phyloP scores from a whole-genome alignment of 352 stramenopile genomes.

The Phytophthora capsici region DNA sequence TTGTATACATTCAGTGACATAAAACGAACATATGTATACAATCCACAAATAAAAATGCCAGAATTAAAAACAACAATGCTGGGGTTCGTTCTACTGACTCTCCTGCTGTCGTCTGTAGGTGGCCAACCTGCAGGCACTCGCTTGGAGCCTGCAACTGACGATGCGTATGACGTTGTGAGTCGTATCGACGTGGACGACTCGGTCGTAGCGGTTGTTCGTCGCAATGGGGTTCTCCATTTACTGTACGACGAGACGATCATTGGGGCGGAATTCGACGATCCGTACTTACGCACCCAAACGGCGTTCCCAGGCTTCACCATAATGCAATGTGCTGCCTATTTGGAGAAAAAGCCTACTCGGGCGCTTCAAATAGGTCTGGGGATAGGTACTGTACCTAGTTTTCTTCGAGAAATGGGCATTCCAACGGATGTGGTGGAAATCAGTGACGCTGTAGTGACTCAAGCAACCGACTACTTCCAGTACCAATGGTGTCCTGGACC shows the following conservation, averaged over 20 bases:
- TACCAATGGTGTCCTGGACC: conserved; percentile 56
- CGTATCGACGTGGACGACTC: conserved; percentile 55
- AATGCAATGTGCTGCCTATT: conserved; percentile 76
- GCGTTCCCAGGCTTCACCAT: conserved; percentile 83
- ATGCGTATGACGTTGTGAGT: conserved; percentile 31
- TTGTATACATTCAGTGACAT: no score
- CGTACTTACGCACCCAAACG: conserved; percentile 60
- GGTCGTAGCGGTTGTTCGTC: conserved; percentile 64
- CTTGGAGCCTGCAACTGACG: conserved; percentile 16
- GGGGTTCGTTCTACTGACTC: conserved; percentile 1
- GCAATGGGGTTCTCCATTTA: conserved; percentile 58
- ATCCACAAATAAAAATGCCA: background rate
- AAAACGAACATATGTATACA: no score
- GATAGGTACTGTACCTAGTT: conserved; percentile 74
- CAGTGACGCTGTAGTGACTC: conserved; percentile 65
- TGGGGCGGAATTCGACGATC: conserved; percentile 77
- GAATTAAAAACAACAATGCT: conserved; percentile 3
- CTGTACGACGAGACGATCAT: conserved; percentile 85
- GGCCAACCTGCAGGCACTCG: conserved; percentile 5
- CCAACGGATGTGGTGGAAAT: conserved; percentile 83
- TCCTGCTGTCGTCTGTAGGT: conserved; percentile 18
- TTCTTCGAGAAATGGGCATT: conserved; percentile 64
- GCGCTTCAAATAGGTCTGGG: conserved; percentile 75
- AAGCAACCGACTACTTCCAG: conserved; percentile 74
- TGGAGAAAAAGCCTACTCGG: conserved; percentile 45